phyloP scores from a whole-genome alignment of 2,329 filamentous ascomycete species.

The Lachnellula arida region DNA sequence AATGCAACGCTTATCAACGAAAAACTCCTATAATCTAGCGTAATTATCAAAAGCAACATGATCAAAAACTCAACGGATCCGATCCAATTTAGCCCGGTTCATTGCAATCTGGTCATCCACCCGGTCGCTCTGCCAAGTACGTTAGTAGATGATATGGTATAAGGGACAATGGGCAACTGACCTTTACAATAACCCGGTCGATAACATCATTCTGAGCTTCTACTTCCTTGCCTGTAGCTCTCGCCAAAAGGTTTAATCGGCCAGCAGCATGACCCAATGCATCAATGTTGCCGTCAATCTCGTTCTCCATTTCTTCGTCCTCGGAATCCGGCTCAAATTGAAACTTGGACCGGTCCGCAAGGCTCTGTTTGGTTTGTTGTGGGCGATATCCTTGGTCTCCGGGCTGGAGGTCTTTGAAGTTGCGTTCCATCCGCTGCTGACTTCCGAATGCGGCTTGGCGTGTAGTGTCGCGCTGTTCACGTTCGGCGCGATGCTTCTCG shows the following conservation, averaged over 20 bases:
- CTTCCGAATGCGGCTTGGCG: slow-evolving; percentile 49
- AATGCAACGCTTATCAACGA: not conserved
- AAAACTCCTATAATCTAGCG: not conserved
- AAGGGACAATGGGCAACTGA: slow-evolving; percentile 35
- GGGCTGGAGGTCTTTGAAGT: slow-evolving; percentile 40
- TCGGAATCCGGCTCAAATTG: slow-evolving; percentile 59
- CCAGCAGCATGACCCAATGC: slow-evolving; percentile 57
- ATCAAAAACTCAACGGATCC: slow-evolving; percentile 25
- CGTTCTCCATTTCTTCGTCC: slow-evolving; percentile 55
- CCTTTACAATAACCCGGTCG: slow-evolving; percentile 73
- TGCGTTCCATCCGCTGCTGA: slow-evolving; percentile 50
- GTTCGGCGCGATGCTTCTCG: slow-evolving; percentile 62
- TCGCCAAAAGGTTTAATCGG: slow-evolving; percentile 67
- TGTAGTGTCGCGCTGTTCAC: slow-evolving; percentile 60
- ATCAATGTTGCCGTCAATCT: slow-evolving; percentile 64
- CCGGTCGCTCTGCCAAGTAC: slow-evolving; percentile 60
- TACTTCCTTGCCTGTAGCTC: slow-evolving; percentile 70
- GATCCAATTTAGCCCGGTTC: slow-evolving; percentile 55
- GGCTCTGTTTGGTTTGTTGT: slow-evolving; percentile 31
- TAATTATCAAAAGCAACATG: not conserved
- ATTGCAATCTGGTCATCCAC: slow-evolving; percentile 78
- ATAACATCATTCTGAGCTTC: slow-evolving; percentile 74
- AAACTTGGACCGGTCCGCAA: slow-evolving; percentile 66
- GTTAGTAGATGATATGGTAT: slow-evolving; percentile 27
- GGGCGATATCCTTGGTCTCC: slow-evolving; percentile 29